These are phyloP conservation scores for Maudiozyma bulderi DNA, from an alignment of 805 yeast genomes.

Conservation along the genomic window DNA sequence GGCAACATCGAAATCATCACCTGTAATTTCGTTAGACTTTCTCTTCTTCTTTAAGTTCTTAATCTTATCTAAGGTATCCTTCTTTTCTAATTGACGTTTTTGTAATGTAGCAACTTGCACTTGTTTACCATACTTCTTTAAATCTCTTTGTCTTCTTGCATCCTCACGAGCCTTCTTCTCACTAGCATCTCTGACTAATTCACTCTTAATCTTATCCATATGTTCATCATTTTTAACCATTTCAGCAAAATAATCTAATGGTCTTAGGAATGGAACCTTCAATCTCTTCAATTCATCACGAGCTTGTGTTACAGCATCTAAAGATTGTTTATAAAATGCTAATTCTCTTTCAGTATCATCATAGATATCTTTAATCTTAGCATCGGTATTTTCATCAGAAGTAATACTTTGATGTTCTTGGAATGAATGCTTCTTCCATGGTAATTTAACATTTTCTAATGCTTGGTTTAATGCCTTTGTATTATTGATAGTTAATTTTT, in stretches of 20 bases:
- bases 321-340: conserved; percentile 90
- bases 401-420: conserved; percentile 75
- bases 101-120: conserved; percentile 90
- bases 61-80: conserved; percentile 80
- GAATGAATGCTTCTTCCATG: conserved; percentile 56
- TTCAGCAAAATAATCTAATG: conserved; percentile 93
- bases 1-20: conserved; percentile 65
- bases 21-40: conserved; percentile 55
- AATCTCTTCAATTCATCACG: conserved; percentile 55
- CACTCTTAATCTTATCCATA: conserved; percentile 85
- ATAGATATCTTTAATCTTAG: conserved; percentile 72
- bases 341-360: conserved; percentile 95
- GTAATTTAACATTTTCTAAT: conserved; percentile 53
- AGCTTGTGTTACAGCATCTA: conserved; percentile 70
- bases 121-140: conserved; percentile 96
- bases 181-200: conserved; percentile 67
- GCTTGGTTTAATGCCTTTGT: conserved; percentile 69
- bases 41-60: conserved; percentile 87
- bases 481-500: conserved; percentile 83
- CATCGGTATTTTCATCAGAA: conserved; percentile 49
- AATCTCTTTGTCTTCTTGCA: conserved; percentile 85
- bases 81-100: conserved; percentile 87
- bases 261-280: conserved; percentile 83
- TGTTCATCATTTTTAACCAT: conserved; percentile 97
- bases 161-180: conserved; percentile 87